Evolutionary conservation across 106 monocot genomes (phyloP).

Genomic region (Iris macrosiphon): DNA sequence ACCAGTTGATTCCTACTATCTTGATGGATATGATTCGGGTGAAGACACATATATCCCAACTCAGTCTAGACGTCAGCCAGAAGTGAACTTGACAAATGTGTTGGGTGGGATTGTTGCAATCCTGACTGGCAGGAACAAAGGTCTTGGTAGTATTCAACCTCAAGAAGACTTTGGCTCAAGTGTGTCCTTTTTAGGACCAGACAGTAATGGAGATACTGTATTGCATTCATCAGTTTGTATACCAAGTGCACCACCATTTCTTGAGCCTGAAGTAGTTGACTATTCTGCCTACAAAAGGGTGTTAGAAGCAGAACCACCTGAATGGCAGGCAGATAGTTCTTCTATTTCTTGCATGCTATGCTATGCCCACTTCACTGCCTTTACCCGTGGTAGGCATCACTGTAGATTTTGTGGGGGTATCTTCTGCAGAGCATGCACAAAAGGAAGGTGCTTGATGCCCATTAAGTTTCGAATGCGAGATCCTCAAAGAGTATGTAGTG

Average conservation of each 20-base stretch:
- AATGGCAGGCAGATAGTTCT: slow-evolving; percentile 88
- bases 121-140: slow-evolving; percentile 43
- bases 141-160: slow-evolving; percentile 4
- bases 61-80: slow-evolving; percentile 18
- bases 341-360: slow-evolving; percentile 72
- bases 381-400: slow-evolving; percentile 86
- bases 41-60: slow-evolving; percentile 11
- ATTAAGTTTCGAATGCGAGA: slow-evolving; percentile 57
- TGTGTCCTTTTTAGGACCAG: slow-evolving; percentile 60
- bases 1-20: slow-evolving; percentile 14
- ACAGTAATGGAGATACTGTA: slow-evolving; percentile 44
- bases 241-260: slow-evolving; percentile 83
- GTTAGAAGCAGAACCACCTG: slow-evolving; percentile 80
- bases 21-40: slow-evolving; percentile 23
- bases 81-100: slow-evolving; percentile 77
- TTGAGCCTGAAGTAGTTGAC: slow-evolving; percentile 31
- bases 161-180: slow-evolving; percentile 31
- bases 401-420: slow-evolving; percentile 91
- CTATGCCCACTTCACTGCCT: slow-evolving; percentile 49
- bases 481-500: slow-evolving; percentile 88
- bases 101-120: slow-evolving; percentile 64
- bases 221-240: slow-evolving; percentile 77
- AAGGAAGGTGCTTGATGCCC: slow-evolving; percentile 79
- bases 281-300: slow-evolving; percentile 41
- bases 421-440: slow-evolving; percentile 75